Conservation (phyloP, 2,329 filamentous ascomycete species). For the Neofusicoccum parvum region DNA sequence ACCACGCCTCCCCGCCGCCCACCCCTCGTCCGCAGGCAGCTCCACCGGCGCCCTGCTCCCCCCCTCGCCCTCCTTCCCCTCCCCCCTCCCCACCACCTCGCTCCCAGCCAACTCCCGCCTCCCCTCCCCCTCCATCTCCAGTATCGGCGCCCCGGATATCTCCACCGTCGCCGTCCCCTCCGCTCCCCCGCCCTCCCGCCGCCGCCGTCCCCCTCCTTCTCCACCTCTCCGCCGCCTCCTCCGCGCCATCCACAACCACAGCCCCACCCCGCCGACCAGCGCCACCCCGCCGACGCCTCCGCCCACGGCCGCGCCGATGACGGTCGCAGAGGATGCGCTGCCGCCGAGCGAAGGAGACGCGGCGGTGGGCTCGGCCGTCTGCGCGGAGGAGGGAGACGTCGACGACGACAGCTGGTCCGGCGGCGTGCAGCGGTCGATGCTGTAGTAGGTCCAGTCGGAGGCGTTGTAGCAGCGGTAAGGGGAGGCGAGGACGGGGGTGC, state of each 20-base stretch:
- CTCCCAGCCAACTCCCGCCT: neutral
- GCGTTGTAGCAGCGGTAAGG: conserved; percentile 8
- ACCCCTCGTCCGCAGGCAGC: neutral
- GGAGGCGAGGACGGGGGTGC: neutral
- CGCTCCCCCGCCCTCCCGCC: neutral
- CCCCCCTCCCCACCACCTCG: neutral
- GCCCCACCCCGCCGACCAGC: neutral
- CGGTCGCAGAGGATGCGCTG: no score
- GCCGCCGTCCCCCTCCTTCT: neutral
- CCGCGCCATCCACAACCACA: neutral
- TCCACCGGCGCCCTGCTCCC: neutral
- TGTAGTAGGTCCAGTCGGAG: conserved; percentile 7
- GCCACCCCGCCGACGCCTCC: neutral
- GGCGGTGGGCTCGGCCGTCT: no score
- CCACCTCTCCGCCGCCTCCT: neutral
- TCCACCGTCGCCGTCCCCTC: neutral
- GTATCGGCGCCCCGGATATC: neutral
- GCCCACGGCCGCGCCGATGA: neutral
- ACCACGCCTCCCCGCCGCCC: neutral
- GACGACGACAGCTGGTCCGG: conserved; percentile 10
- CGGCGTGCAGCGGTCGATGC: conserved; percentile 34
- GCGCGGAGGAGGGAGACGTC: no score
- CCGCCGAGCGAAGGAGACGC: no score
- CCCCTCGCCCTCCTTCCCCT: neutral
- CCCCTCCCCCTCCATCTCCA: neutral